Conservation (phyloP, 208 protist genomes). For the Leishmania major region DNA sequence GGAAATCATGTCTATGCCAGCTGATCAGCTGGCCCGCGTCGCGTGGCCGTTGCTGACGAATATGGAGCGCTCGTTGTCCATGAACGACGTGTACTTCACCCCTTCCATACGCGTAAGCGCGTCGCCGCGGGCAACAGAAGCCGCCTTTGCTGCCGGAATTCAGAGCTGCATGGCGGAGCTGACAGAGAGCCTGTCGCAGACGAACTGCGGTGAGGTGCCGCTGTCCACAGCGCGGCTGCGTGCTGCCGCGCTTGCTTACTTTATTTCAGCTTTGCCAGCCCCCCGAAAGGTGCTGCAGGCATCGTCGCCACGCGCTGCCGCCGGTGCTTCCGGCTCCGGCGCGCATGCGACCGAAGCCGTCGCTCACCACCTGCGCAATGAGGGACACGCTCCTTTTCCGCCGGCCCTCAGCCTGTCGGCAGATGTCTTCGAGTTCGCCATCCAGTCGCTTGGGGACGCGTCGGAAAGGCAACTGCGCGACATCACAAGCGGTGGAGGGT, state of each 20-base stretch:
- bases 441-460: conserved; percentile 13
- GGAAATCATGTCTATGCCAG: conserved; percentile 55
- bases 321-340: background rate
- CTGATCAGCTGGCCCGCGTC: conserved; percentile 38
- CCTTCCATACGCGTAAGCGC: conserved; percentile 41
- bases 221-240: conserved; percentile 26
- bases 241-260: conserved; percentile 24
- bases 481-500: background rate
- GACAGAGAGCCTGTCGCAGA: conserved; percentile 9
- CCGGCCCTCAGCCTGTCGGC: background rate
- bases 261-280: conserved; percentile 1
- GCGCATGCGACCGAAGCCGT: background rate
- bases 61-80: conserved; percentile 17
- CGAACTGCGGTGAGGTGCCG: conserved; percentile 16
- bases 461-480: background rate
- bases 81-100: conserved; percentile 34
- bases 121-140: conserved; percentile 32
- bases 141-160: conserved; percentile 27
- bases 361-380: background rate
- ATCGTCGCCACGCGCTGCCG: background rate
- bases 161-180: conserved; percentile 25
- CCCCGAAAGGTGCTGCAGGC: background rate
- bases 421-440: conserved; percentile 28
- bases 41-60: conserved; percentile 52
- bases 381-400: background rate